Evolutionary conservation across 176 grass and related monocot genomes (phyloP), one percentile per base, ranked within the genome.

Genomic region (Tuctoria greenei): DNA sequence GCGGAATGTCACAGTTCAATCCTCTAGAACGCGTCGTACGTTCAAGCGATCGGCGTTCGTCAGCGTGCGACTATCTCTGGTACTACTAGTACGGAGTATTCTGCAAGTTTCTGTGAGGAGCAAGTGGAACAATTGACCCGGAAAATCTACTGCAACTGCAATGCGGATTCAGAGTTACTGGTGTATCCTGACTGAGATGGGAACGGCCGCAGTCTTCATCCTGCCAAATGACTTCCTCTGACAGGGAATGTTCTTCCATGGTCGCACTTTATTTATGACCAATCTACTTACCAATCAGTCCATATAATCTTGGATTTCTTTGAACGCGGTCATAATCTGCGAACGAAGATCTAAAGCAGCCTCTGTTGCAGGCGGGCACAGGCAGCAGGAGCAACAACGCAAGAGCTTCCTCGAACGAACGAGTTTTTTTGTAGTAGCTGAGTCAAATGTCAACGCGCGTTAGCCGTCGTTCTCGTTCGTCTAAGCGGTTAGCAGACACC

Each of bases 401-500:
- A n/a, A n/a, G n/a, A 73, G 24, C 23, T 85, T 73, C 69, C 20
- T 2, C n/a, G 40, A 66, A 58, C 12, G 17, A 40, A 5, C 57
- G 52, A 63, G 15, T 17, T 57, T 21, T 46, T 14, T 14, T 43
- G 52, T 39, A 50, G 31, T 38, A 41, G 31, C 23, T 15, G 49
- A 77, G 79, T 82, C 85, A 72, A 72, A 77, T 51, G 49, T 51
- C 72, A 86, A 81, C 58, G 41, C 58, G 41, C 25, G 10, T 27
- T 54, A 39, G 57, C 66, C 62, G 15, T 69, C 79, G 49, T 49
- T 70, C 49, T 70, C 49, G 34, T 7, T 18, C 31, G 31, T 31
- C 47, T 7, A 51, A 61, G 20, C n/a, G 2, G 8, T 69, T 81
- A 61, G 51, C 36, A 15, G 39, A 1, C 21, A 47, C 39, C 72